Percentiles rank a stretch among this genome's conserved stretches.
These are phyloP conservation scores for Rutstroemia sp. DNA, from an alignment of 2,329 filamentous ascomycete species.

Conservation along the genomic window DNA sequence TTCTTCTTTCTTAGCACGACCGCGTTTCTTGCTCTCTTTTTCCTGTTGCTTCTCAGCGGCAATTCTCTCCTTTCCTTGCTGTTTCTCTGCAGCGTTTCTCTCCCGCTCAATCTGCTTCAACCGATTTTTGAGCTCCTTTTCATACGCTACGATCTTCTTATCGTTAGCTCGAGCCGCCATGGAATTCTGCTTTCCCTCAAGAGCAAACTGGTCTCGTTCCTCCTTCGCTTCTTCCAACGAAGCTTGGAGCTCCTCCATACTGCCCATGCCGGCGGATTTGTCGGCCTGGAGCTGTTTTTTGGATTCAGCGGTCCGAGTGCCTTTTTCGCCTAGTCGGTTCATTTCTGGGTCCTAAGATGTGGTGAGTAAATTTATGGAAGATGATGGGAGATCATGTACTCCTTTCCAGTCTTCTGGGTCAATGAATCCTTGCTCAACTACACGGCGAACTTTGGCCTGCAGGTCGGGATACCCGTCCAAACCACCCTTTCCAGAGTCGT, in stretches of 20 bases:
- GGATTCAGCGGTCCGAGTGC: conserved; percentile 17
- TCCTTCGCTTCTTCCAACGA: conserved; percentile 7
- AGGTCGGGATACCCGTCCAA: conserved; percentile 44
- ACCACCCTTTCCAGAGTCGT: conserved; percentile 66
- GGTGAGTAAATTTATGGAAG: background rate
- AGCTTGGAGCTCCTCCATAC: conserved; percentile 14
- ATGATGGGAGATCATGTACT: conserved; percentile 45
- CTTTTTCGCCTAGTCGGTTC: conserved; percentile 27
- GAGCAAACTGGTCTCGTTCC: background rate
- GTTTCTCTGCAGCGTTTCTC: background rate
- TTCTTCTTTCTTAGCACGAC: conserved; percentile 1
- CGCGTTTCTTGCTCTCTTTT: conserved; percentile 14
- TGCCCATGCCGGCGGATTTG: conserved; percentile 8
- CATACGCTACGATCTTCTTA: conserved; percentile 14
- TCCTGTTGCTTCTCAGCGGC: background rate
- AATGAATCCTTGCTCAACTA: conserved; percentile 71
- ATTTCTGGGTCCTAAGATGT: conserved; percentile 28
- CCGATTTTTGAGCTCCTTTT: background rate
- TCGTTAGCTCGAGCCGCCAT: conserved; percentile 27
- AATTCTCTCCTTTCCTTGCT: background rate
- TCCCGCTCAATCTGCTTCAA: background rate
- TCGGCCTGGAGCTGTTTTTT: conserved; percentile 21
- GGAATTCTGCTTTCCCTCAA: conserved; percentile 6
- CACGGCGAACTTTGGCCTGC: conserved; percentile 66
- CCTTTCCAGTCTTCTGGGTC: conserved; percentile 83